Percentiles rank a stretch among this genome's conserved stretches.
phyloP scores from a whole-genome alignment of 495 filamentous ascomycete species.

The Thozetella sp. region DNA sequence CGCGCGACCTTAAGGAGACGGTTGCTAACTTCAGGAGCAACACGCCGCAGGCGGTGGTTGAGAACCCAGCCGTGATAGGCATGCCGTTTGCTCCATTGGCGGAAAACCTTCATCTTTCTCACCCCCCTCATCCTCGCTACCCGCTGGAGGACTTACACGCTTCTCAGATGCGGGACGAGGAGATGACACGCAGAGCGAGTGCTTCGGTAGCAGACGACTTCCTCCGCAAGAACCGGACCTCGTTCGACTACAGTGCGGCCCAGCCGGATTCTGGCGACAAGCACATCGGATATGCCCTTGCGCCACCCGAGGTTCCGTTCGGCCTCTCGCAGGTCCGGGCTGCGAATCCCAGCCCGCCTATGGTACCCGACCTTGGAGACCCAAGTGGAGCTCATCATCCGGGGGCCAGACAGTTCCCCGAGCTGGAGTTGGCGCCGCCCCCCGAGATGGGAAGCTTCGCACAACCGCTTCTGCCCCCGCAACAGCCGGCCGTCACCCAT shows the following conservation, averaged over 20 bases:
- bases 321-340: not conserved
- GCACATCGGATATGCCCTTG: not conserved
- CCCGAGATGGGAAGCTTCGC: not conserved
- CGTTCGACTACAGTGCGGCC: not conserved
- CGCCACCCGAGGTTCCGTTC: not conserved
- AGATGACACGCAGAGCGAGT: not conserved
- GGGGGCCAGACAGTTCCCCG: not conserved
- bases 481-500: not conserved
- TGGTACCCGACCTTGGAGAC: not conserved
- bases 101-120: not conserved
- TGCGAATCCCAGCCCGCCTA: not conserved
- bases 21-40: not conserved
- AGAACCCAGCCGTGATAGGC: not conserved
- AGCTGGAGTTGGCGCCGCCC: not conserved
- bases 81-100: not conserved
- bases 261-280: not conserved
- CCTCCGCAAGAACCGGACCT: not conserved
- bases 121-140: not conserved
- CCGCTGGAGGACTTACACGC: not conserved
- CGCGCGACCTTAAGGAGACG: not conserved
- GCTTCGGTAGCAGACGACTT: not conserved
- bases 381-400: not conserved
- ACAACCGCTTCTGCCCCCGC: not conserved
- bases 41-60: not conserved
- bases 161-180: not conserved